Evolutionary conservation across 805 yeast species (phyloP), one percentile per base, ranked within the genome.

Genomic region (Metschnikowia kunwiensis): DNA sequence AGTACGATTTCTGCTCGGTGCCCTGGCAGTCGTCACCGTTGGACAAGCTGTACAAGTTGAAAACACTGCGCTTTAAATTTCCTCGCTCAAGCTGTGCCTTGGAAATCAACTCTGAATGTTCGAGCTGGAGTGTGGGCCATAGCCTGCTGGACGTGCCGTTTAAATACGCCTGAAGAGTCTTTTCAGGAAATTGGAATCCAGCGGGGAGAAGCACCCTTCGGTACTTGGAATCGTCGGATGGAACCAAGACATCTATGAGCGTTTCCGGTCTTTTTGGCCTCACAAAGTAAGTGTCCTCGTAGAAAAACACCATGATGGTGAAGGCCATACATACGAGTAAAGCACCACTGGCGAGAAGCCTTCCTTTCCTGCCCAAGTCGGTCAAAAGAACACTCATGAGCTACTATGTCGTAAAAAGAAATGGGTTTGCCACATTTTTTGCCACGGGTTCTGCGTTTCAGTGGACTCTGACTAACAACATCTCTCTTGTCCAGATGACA

Each of bases 151-250:
- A 34, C 7, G 46, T 42, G 13, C 34, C 33, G 7, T 26, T 18
- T 13, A 42, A 29, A 23, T 38, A 35, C 11, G 28, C 20, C 5
- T 26, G n/a, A n/a, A 42, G 31, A 2, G 35, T 32, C 7, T 17
- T 19, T 9, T 12, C 21, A 7, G 38, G 29, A 20, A 42, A 28
- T 3, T 34, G 16, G 32, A 38, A 34, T 12, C 40, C 38, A 1
- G 40, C 40, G 10, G 46, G 46, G 10, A 42, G 32, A 14, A 42
- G 38, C 8, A 42, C 42, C 12, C 22, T 30, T 7, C 12, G 14
- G 3, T 11, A 11, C 12, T 3, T 24, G 26, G 26, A n/a, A n/a
- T n/a, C n/a, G n/a, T n/a, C n/a, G n/a, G n/a, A n/a, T n/a, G n/a
- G n/a, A n/a, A n/a, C n/a, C n/a, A n/a, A n/a, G n/a, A n/a, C n/a